Percentiles rank a stretch among this genome's conserved stretches.
phyloP scores from a whole-genome alignment of 2,329 filamentous ascomycete genomes.

The Pseudopithomyces chartarum region DNA sequence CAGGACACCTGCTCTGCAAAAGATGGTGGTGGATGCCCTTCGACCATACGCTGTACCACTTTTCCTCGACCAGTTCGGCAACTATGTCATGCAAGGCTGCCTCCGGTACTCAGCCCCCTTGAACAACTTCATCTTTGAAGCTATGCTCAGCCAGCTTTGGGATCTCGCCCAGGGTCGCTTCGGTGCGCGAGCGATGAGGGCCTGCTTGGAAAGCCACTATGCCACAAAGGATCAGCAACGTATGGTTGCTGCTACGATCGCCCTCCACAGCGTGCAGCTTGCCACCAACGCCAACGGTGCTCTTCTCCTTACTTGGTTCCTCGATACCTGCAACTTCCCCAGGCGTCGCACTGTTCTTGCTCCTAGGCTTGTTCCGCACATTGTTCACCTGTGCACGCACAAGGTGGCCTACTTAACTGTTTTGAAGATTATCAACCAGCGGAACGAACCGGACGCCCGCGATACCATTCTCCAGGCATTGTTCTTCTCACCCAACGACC shows the following conservation, averaged over 20 bases:
- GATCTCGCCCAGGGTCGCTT: conserved; percentile 91
- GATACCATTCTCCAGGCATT: conserved; percentile 88
- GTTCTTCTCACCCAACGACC: conserved; percentile 88
- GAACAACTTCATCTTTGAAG: conserved; percentile 98
- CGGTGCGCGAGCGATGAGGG: conserved; percentile 93
- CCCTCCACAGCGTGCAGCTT: conserved; percentile 94
- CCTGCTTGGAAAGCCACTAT: conserved; percentile 94
- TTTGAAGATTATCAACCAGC: conserved; percentile 97
- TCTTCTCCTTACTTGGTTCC: conserved; percentile 92
- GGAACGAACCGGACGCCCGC: conserved; percentile 88
- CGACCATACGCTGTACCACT: conserved; percentile 86
- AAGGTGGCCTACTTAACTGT: conserved; percentile 98
- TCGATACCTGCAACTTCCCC: conserved; percentile 97
- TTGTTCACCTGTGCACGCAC: conserved; percentile 96
- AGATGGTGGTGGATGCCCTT: conserved; percentile 80
- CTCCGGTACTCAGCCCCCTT: conserved; percentile 86
- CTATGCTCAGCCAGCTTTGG: conserved; percentile 94
- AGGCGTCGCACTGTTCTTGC: conserved; percentile 88
- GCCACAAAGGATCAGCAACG: conserved; percentile 93
- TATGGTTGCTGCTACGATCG: conserved; percentile 91
- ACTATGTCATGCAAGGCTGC: conserved; percentile 97
- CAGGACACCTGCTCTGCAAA: conserved; percentile 81
- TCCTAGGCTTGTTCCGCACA: conserved; percentile 86
- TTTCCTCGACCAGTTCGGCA: conserved; percentile 97
- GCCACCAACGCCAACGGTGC: conserved; percentile 97